phyloP scores from a whole-genome alignment of 1,139 yeast genomes.

The Yamadazyma atmosphaerica region DNA sequence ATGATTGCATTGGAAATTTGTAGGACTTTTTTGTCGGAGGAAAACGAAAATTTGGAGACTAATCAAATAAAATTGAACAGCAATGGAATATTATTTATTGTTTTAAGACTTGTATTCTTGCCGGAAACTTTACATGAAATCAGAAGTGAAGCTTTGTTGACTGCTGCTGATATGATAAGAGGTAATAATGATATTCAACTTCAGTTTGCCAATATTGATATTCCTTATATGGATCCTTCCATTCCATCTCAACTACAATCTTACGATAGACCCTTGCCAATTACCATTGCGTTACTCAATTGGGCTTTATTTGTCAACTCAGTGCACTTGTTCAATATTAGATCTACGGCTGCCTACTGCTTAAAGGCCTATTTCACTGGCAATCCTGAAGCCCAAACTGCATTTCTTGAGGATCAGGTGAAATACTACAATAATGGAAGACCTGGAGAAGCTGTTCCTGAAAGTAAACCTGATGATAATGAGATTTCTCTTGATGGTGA shows the following conservation, averaged over 20 bases:
- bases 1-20: constrained; percentile 70
- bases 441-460: not conserved
- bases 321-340: constrained; percentile 77
- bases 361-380: constrained; percentile 68
- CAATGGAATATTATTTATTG: constrained; percentile 64
- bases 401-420: constrained; percentile 68
- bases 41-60: constrained; percentile 58
- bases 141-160: constrained; percentile 65
- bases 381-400: constrained; percentile 59
- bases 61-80: constrained; percentile 67
- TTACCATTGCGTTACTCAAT: constrained; percentile 68
- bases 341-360: constrained; percentile 69
- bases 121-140: constrained; percentile 59
- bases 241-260: constrained; percentile 50
- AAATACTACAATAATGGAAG: constrained; percentile 31
- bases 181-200: constrained; percentile 64
- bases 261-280: constrained; percentile 52
- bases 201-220: constrained; percentile 78
- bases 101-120: constrained; percentile 69
- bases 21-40: constrained; percentile 71
- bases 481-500: not conserved
- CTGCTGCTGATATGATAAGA: constrained; percentile 75
- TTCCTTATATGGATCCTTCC: constrained; percentile 88
- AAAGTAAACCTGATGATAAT: not conserved
- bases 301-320: constrained; percentile 83